These are phyloP conservation scores for Zangia roseola DNA, from an alignment of 768 basidiomycete genomes.

Conservation along the genomic window DNA sequence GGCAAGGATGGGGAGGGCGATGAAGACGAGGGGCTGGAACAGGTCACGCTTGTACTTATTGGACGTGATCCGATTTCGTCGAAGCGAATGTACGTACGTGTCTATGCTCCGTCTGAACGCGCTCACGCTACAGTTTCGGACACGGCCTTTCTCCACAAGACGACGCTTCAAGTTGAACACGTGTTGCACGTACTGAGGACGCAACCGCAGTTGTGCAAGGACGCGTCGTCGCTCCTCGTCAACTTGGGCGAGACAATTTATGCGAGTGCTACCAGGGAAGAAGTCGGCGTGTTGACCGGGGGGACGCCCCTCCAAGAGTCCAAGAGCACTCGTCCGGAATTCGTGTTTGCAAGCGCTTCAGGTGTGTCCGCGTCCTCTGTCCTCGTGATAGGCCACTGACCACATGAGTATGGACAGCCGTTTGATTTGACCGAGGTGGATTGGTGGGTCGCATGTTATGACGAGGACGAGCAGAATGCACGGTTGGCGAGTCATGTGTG, in stretches of 20 bases:
- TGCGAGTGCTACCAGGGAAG: constrained; percentile 56
- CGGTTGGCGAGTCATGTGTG: constrained; percentile 78
- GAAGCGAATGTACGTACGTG: constrained; percentile 31
- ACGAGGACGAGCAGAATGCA: constrained; percentile 86
- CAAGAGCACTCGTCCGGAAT: constrained; percentile 81
- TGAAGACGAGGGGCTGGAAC: constrained; percentile 70
- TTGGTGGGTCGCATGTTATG: constrained; percentile 92
- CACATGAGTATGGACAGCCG: too few species aligned
- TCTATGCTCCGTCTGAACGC: not conserved
- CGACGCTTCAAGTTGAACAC: constrained; percentile 63
- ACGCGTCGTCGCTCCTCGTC: constrained; percentile 76
- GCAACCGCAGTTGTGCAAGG: constrained; percentile 81
- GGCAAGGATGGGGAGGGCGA: constrained; percentile 7
- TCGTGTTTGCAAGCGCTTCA: constrained; percentile 90
- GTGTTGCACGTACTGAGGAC: constrained; percentile 71
- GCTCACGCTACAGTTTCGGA: constrained; percentile 54
- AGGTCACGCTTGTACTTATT: constrained; percentile 70
- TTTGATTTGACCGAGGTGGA: constrained; percentile 94
- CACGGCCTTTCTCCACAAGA: constrained; percentile 67
- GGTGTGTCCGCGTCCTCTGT: constrained; percentile 39
- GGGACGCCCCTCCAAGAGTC: constrained; percentile 85
- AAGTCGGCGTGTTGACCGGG: constrained; percentile 62
- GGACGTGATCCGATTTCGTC: constrained; percentile 38
- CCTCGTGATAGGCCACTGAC: not conserved
- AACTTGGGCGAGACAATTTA: constrained; percentile 81